These are phyloP conservation scores for Neopestalotiopsis clavispora DNA, from an alignment of 2,329 filamentous ascomycete genomes.

Conservation along the genomic window DNA sequence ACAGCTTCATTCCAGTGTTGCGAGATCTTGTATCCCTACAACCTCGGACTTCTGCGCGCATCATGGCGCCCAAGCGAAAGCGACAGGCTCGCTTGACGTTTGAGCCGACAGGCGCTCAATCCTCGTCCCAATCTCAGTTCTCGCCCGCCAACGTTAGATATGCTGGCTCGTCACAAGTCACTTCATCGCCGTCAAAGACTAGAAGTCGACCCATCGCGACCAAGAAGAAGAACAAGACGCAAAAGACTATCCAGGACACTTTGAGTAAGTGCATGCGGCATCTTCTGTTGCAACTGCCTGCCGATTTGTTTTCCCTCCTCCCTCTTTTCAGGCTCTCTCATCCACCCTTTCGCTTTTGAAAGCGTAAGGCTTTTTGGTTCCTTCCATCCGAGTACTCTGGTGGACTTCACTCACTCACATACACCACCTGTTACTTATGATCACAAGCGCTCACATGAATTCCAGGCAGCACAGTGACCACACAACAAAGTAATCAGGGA, in stretches of 20 bases:
- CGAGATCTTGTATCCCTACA: too few species aligned
- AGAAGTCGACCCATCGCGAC: slow-evolving; percentile 19
- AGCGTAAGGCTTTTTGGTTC: neutral
- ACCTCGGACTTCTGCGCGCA: neutral
- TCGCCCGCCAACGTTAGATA: slow-evolving; percentile 36
- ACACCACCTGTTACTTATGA: neutral
- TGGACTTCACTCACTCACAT: neutral
- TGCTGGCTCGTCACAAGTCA: slow-evolving; percentile 21
- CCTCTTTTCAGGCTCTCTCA: neutral
- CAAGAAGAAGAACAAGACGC: slow-evolving; percentile 14
- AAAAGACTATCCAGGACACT: slow-evolving; percentile 2
- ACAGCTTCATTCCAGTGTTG: too few species aligned
- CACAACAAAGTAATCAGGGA: neutral
- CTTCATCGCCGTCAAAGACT: slow-evolving; percentile 22
- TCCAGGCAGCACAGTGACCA: neutral
- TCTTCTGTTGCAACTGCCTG: neutral
- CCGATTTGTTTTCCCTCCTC: neutral
- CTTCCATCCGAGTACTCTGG: neutral
- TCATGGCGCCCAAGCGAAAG: slow-evolving; percentile 31
- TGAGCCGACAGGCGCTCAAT: slow-evolving; percentile 30
- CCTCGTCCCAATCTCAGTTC: slow-evolving; percentile 25
- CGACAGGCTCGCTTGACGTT: slow-evolving; percentile 37
- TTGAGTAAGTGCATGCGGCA: slow-evolving; percentile 12
- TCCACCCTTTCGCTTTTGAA: neutral
- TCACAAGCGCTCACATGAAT: neutral